A percentile compares a stretch with the other conserved stretches of the same genome.
Evolutionary conservation across 495 filamentous ascomycete species (phyloP).

Genomic region (Aspergillus homomorphus): DNA sequence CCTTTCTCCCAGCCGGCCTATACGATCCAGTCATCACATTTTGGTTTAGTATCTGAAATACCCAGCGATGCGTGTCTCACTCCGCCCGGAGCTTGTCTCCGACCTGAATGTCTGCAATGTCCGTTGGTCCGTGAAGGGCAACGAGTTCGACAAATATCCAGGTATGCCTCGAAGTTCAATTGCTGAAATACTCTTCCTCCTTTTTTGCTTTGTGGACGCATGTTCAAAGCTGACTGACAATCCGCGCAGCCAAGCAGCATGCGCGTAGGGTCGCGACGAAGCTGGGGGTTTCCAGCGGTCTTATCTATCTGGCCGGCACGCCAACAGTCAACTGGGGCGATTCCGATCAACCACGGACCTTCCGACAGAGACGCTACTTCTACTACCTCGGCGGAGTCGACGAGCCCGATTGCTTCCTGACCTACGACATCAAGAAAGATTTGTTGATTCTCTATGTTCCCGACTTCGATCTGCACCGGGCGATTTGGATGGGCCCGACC

Average conservation of each 20-base stretch:
- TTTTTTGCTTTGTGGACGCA: not conserved
- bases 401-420: slow-evolving; percentile 75
- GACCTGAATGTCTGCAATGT: slow-evolving; percentile 33
- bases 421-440: slow-evolving; percentile 72
- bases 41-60: not conserved
- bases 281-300: slow-evolving; percentile 57
- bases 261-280: slow-evolving; percentile 67
- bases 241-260: slow-evolving; percentile 68
- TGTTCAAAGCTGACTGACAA: slow-evolving; percentile 4
- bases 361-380: slow-evolving; percentile 87
- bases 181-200: not conserved
- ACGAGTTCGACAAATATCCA: slow-evolving; percentile 44
- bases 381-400: slow-evolving; percentile 88
- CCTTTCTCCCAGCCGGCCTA: not conserved
- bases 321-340: slow-evolving; percentile 71
- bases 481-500: slow-evolving; percentile 94
- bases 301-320: slow-evolving; percentile 83
- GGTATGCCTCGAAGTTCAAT: slow-evolving; percentile 25
- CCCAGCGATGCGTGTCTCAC: slow-evolving; percentile 17
- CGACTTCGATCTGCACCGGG: slow-evolving; percentile 77
- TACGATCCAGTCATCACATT: not conserved
- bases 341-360: slow-evolving; percentile 71
- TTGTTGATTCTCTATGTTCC: slow-evolving; percentile 89
- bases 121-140: slow-evolving; percentile 26
- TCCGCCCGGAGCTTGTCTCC: slow-evolving; percentile 23